Evolutionary conservation across 2,329 filamentous ascomycete genomes (phyloP), one percentile per base, ranked within the genome.

Genomic region (Cryphonectria parasitica): DNA sequence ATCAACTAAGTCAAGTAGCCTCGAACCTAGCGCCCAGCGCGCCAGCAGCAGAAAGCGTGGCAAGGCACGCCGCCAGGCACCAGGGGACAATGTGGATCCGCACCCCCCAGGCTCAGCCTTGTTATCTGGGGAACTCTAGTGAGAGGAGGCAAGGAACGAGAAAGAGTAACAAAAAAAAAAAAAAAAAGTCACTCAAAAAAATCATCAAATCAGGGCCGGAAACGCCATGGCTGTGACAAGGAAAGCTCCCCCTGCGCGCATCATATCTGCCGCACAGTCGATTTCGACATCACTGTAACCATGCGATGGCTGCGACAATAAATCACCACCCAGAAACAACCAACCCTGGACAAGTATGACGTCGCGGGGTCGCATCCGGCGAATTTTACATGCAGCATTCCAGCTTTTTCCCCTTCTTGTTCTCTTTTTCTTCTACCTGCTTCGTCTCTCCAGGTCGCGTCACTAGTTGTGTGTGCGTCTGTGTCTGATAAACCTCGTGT

Each of bases 301-400:
- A 54, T 28, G 28, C n/a, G 15, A 17, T 31, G 13, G 25, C 17
- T 13, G 54, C 13, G 54, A 54, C 6, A 54, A 22, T 34, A 34
- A 34, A 34, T 34, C 34, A 34, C 34, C 34, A 34, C 34, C 34
- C 34, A 31, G 19, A 17, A 31, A 54, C 3, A 28, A 56, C 10
- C 52, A 1, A 39, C 28, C 56, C 58, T 39, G 31, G 34, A 61
- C 31, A 11, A n/a, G 19, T 34, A 64, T 64, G 62, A 64, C 62
- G 62, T 64, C 62, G 62, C 62, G 39, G 62, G 61, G 62, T 49
- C 41, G 39, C 62, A 64, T 52, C 62, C 39, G 61, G 36, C 36
- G 36, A 28, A 28, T 45, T 39, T 41, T 13, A 45, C 61, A 58
- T 41, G 62, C 28, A 31, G 62, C 62, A 64, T 49, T 43, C 62